Conservation (phyloP, 176 grass and related monocot genomes). For the Poa annua region DNA sequence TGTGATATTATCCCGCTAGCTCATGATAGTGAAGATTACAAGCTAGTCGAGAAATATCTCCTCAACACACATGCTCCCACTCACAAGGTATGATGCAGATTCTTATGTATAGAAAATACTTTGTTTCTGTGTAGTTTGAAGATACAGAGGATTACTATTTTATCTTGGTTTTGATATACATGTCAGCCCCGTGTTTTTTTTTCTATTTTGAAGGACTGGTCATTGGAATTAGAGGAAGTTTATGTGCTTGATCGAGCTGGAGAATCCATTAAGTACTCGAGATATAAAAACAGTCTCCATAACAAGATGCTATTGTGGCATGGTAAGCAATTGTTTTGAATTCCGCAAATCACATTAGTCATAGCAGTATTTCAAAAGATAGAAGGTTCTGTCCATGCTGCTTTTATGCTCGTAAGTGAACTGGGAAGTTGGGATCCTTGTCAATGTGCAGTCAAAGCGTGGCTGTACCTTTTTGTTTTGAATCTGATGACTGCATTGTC, state of each 20-base stretch:
- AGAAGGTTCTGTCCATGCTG: neutral
- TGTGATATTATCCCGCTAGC: conserved; percentile 70
- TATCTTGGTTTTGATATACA: neutral
- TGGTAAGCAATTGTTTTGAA: conserved; percentile 53
- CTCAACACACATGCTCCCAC: conserved; percentile 94
- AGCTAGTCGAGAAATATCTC: conserved; percentile 77
- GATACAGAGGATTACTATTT: neutral
- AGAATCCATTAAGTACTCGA: conserved; percentile 72
- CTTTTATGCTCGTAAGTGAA: conserved; percentile 9
- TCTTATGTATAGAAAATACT: conserved; percentile 6
- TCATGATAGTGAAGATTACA: conserved; percentile 89
- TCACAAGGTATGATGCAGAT: conserved; percentile 70
- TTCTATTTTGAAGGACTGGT: conserved; percentile 69
- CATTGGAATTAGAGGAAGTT: conserved; percentile 89
- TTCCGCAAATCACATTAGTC: neutral
- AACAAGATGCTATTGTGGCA: conserved; percentile 99
- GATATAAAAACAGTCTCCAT: conserved; percentile 71
- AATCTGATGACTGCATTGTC: neutral
- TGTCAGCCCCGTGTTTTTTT: neutral
- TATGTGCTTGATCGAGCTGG: conserved; percentile 88
- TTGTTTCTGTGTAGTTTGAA: conserved; percentile 8
- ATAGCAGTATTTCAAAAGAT: neutral
- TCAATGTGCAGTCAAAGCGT: neutral
- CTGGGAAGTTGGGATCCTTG: conserved; percentile 13
- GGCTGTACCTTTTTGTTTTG: neutral